Conservation (phyloP, 306 rosid genomes). For the Vigna hirtella region DNA sequence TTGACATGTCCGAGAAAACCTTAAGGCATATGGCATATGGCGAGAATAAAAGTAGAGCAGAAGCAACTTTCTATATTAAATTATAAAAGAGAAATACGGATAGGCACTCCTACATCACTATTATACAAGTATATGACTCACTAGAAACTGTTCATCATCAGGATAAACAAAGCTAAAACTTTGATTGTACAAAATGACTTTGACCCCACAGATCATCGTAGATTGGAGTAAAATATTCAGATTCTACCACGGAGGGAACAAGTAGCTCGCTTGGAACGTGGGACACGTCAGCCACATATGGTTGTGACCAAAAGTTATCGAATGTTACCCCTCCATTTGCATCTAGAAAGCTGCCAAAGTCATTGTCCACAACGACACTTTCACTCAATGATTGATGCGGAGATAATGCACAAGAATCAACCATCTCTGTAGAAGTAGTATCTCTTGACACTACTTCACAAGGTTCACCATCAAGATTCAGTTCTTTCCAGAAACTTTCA, state of each 20-base stretch:
- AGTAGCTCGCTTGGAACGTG: slow-evolving; percentile 4
- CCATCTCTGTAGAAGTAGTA: not conserved
- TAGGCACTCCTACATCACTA: not conserved
- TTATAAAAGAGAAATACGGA: not conserved
- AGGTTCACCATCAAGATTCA: not conserved
- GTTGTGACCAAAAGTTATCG: slow-evolving; percentile 47
- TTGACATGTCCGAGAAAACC: too few species aligned
- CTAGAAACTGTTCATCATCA: not conserved
- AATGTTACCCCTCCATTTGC: not conserved
- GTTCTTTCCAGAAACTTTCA: slow-evolving; percentile 45
- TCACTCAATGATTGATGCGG: not conserved
- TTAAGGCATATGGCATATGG: too few species aligned
- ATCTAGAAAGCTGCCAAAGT: slow-evolving; percentile 26
- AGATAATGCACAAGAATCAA: slow-evolving; percentile 30
- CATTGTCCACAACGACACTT: not conserved
- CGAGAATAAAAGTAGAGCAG: too few species aligned
- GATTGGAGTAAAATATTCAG: slow-evolving; percentile 28
- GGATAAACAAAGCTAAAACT: not conserved
- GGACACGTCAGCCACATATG: slow-evolving; percentile 35
- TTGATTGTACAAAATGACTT: slow-evolving; percentile 23
- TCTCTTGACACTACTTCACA: not conserved
- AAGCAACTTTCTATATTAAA: not conserved
- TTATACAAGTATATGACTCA: too few species aligned
- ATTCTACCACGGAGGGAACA: slow-evolving; percentile 16
- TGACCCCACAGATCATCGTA: slow-evolving; percentile 37